Evolutionary conservation across 768 basidiomycete genomes (phyloP), one percentile per base, ranked within the genome.

Genomic region (Boletellus sp.): DNA sequence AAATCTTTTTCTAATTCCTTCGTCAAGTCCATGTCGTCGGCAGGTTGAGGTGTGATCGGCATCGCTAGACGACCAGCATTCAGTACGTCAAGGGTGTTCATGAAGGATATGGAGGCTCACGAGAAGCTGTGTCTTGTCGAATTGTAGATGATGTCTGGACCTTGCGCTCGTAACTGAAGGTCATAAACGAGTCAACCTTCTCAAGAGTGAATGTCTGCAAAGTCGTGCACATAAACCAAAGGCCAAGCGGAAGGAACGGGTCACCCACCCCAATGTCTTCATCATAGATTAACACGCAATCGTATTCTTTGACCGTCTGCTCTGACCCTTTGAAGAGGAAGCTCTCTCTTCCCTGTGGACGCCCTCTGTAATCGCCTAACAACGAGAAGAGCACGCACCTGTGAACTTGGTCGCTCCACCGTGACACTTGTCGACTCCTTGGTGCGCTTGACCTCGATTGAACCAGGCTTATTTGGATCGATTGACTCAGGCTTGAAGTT

Each of bases 201-300:
- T 90, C 88, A 17, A 90, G 70, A 10, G 81, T 85, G 58, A 82
- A 86, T 45, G 75, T 77, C 87, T 90, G 57, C 10, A 48, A 54
- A 33, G n/a, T 36, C 28, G 35, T 50, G 23, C n/a, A 57, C 10
- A 53, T 65, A 32, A 48, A 15, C 32, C 13, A 19, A 36, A 34
- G 32, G 20, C 42, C 44, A 49, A 32, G 13, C 17, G 32, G 43
- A 37, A 42, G 37, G 33, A 33, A 35, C 40, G 37, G 10, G 10
- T 34, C 19, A 70, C 80, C 63, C 62, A 87, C 88, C 55, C 80
- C 80, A 42, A 78, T 73, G 47, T 81, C 84, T 60, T 87, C 86
- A 62, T 92, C 88, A 58, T 84, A 91, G 39, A 91, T 84, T 35
- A 92, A 73, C 7, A 90, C 79, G 55, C 89, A 92, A 44, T 90